Conservation (phyloP, 1,284 basidiomycete genomes). For the Fomitopsis betulina region DNA sequence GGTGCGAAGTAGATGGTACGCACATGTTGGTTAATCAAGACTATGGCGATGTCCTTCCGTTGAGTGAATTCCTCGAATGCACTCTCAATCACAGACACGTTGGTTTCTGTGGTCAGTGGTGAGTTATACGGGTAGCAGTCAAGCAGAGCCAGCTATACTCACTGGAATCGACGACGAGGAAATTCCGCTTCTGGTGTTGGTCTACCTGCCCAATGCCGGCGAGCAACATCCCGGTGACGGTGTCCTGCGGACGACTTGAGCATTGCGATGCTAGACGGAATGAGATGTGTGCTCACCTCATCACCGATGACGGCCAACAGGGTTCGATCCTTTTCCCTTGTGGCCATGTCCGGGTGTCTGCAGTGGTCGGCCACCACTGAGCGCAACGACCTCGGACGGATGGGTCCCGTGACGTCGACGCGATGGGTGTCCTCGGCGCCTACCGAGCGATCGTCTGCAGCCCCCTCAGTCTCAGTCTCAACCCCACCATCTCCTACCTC, state of each 20-base stretch:
- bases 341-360: constrained; percentile 26
- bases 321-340: constrained; percentile 74
- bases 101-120: not conserved
- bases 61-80: constrained; percentile 91
- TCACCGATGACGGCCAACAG: constrained; percentile 93
- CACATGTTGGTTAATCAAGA: constrained; percentile 97
- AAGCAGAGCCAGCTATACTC: not conserved
- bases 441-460: not conserved
- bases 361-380: not conserved
- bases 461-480: not conserved
- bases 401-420: constrained; percentile 7
- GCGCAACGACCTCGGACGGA: not conserved
- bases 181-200: constrained; percentile 91
- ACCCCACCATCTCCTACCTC: not conserved
- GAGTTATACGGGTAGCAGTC: not conserved
- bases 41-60: constrained; percentile 89
- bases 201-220: constrained; percentile 91
- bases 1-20: constrained; percentile 21
- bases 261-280: too few species aligned
- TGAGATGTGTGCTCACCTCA: constrained; percentile 51
- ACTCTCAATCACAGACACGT: constrained; percentile 61
- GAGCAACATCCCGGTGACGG: constrained; percentile 88
- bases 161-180: constrained; percentile 91
- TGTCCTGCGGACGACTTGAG: constrained; percentile 57
- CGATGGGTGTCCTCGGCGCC: not conserved